Percentiles rank a stretch among this genome's conserved stretches.
phyloP scores from a whole-genome alignment of 148 eudicot species.

The Euryodendron excelsum region DNA sequence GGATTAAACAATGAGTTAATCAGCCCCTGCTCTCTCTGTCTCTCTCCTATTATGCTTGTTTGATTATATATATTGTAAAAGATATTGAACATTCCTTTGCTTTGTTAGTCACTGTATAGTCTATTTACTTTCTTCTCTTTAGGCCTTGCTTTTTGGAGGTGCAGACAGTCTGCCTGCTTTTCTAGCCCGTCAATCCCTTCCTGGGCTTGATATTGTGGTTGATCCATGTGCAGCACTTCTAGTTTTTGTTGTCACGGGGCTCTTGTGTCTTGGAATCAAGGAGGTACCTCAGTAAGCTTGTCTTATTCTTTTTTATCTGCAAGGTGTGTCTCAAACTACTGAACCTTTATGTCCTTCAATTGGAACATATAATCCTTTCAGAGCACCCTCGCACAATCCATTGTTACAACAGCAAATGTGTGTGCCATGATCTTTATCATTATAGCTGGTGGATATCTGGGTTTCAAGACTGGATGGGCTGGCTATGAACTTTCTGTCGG shows the following conservation, averaged over 20 bases:
- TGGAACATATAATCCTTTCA: conserved; percentile 21
- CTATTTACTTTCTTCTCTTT: conserved; percentile 6
- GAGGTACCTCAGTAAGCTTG: conserved; percentile 50
- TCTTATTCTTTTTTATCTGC: neutral
- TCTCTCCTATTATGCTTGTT: neutral
- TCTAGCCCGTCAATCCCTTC: conserved; percentile 68
- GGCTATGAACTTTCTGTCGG: conserved; percentile 68
- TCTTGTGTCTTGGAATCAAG: conserved; percentile 87
- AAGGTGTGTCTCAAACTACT: neutral
- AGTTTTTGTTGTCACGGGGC: conserved; percentile 65
- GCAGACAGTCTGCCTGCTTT: conserved; percentile 63
- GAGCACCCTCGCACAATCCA: conserved; percentile 62
- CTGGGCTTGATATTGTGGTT: conserved; percentile 60
- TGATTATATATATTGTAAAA: neutral
- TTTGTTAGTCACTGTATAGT: neutral
- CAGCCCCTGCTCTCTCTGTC: neutral
- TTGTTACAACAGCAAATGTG: conserved; percentile 74
- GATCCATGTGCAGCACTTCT: conserved; percentile 94
- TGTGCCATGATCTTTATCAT: conserved; percentile 80
- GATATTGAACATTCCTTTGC: neutral
- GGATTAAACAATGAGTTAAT: neutral
- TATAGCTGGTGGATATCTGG: conserved; percentile 72
- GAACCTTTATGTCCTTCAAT: neutral
- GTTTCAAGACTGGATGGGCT: conserved; percentile 84
- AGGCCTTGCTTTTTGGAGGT: conserved; percentile 88